Evolutionary conservation across 1,139 yeast genomes (phyloP), one percentile per base, ranked within the genome.

Genomic region (Scheffersomyces parashehatae): DNA sequence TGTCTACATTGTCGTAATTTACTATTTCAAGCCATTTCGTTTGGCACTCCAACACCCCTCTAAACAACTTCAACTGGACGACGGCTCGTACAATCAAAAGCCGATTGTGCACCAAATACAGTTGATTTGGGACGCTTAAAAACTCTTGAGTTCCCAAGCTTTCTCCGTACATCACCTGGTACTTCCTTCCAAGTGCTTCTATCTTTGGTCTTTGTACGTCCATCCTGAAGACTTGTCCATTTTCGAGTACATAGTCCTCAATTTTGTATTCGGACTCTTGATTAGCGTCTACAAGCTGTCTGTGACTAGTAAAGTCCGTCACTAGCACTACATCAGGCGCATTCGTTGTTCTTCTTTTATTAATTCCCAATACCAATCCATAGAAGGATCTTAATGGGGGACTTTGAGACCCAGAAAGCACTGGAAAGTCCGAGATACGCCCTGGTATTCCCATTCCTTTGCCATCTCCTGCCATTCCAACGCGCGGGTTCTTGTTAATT

Each of bases 241-340:
- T 47, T n/a, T 43, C 45, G 2, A 47, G 35, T 7, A 9, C 14
- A 36, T 36, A 35, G 10, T 37, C 40, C 9, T 36, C 37, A 4
- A 32, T 15, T 8, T 14, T 29, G 16, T 28, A 32, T 11, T 29
- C 31, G 4, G 15, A 16, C n/a, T 37, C 40, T 4, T 36, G 28
- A 10, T 5, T 15, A 7, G 31, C 26, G 39, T 29, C 35, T 34
- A 30, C 30, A 31, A 40, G 24, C 13, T 33, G 28, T 11, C 30
- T n/a, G 14, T 41, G 38, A 26, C 13, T 11, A 3, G 48, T 40
- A 13, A 44, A 48, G 26, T 48, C 51, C 6, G 51, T 48, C 13
- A 47, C 47, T 10, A 42, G 41, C 5, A 44, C 35, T 10, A 43
- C 28, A 34, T 43, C 44, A n/a, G 50, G 50, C 2, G 43, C 34